Evolutionary conservation across 306 rosid species (phyloP), one percentile per base, ranked within the genome.

Genomic region (Mimosa pudica): DNA sequence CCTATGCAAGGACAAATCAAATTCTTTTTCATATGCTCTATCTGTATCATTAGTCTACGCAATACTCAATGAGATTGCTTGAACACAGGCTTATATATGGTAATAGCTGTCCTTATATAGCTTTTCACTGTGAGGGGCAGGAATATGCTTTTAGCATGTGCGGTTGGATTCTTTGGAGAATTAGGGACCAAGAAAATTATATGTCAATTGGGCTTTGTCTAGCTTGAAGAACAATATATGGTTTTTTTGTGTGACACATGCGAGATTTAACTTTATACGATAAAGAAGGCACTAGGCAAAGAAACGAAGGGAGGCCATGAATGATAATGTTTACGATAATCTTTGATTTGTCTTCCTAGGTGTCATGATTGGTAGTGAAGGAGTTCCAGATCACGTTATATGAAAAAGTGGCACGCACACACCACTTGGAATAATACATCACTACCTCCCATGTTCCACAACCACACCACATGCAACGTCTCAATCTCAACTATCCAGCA

Each of bases 391-490:
- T 16, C 12, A 36, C 47, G 32, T 38, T 16, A 38, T 16, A 7
- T 66, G 24, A 42, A 42, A 68, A 68, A 68, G 52, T 41, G 71
- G 71, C 49, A 17, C 48, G 58, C 58, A 52, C 58, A n/a, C 20
- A n/a, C 71, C 71, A 41, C 71, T 42, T n/a, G 16, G 51, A 9
- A 9, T 67, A 7, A n/a, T 55, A 55, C 10, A 7, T 2, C 52
- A 48, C 52, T 14, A 48, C 52, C 24, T 7, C 7, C 10, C 62
- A 55, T 55, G 62, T 55, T 55, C 30, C 30, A 52, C 58, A 13
- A 55, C 10, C 30, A 52, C 58, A 13, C 17, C 62, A 55, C 62
- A 55, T n/a, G 32, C 30, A 55, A 55, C 30, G 62, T 55, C 62
- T n/a, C 64, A 58, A 20, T 58, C 64, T 20, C 8, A 12, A 52